phyloP scores from a whole-genome alignment of 306 rosid genomes.

The Malus orientalis region DNA sequence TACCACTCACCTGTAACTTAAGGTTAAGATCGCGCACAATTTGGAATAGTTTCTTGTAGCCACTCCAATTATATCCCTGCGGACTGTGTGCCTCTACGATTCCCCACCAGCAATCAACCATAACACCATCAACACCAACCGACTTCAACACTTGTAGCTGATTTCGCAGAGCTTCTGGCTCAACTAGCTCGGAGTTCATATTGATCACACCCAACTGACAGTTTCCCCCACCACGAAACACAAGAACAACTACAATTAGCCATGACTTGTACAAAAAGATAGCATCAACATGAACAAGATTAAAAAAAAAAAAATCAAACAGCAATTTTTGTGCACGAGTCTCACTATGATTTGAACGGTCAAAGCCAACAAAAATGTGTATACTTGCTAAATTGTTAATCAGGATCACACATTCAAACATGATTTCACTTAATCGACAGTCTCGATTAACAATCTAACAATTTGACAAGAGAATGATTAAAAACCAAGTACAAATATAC shows the following conservation, averaged over 20 bases:
- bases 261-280: neutral
- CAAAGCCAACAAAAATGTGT: neutral
- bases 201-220: slow-evolving; percentile 63
- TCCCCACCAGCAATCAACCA: slow-evolving; percentile 96
- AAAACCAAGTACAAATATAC: neutral
- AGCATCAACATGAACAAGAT: slow-evolving; percentile 3
- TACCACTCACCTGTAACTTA: slow-evolving; percentile 59
- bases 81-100: slow-evolving; percentile 77
- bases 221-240: slow-evolving; percentile 15
- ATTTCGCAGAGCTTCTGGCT: slow-evolving; percentile 57
- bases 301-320: neutral
- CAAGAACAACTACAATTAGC: neutral
- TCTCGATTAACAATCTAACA: neutral
- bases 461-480: neutral
- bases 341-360: neutral
- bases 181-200: slow-evolving; percentile 64
- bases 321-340: neutral
- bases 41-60: slow-evolving; percentile 75
- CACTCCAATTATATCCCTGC: slow-evolving; percentile 69
- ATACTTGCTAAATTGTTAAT: neutral
- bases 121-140: slow-evolving; percentile 63
- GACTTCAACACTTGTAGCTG: slow-evolving; percentile 62
- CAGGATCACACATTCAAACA: neutral
- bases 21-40: slow-evolving; percentile 63
- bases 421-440: neutral